phyloP scores from a whole-genome alignment of 805 yeast genomes.

The Starmerella floricola region DNA sequence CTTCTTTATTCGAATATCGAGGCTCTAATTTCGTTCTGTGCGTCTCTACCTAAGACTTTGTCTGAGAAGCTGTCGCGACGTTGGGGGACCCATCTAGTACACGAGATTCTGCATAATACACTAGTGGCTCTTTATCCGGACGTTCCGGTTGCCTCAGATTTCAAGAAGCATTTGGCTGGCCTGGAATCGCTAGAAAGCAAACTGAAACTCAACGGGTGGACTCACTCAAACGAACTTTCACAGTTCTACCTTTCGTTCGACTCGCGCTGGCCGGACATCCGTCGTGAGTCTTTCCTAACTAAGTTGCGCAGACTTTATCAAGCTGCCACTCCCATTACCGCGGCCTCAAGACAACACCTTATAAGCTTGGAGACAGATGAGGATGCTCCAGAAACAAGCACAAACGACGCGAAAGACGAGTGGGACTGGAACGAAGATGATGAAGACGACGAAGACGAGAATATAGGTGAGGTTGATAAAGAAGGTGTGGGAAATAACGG shows the following conservation, averaged over 20 bases:
- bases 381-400: background rate
- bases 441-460: conserved; percentile 14
- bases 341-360: conserved; percentile 1
- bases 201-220: conserved; percentile 1
- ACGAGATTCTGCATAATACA: too few relatives aligned
- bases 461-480: background rate
- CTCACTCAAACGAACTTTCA: conserved; percentile 4
- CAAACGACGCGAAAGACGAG: conserved; percentile 10
- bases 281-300: conserved; percentile 3
- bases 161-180: too few relatives aligned
- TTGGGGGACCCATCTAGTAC: too few relatives aligned
- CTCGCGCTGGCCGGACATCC: conserved; percentile 4
- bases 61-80: too few relatives aligned
- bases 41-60: too few relatives aligned
- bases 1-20: too few relatives aligned
- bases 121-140: too few relatives aligned
- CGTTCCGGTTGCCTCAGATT: too few relatives aligned
- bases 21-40: too few relatives aligned
- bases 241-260: conserved; percentile 12
- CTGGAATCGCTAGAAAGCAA: too few relatives aligned
- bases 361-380: conserved; percentile 1
- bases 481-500: too few relatives aligned
- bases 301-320: conserved; percentile 11
- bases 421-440: conserved; percentile 23
- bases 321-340: background rate